phyloP scores from a whole-genome alignment of 192 early-diverging fungal species.

The Rhizophlyctis rosea region DNA sequence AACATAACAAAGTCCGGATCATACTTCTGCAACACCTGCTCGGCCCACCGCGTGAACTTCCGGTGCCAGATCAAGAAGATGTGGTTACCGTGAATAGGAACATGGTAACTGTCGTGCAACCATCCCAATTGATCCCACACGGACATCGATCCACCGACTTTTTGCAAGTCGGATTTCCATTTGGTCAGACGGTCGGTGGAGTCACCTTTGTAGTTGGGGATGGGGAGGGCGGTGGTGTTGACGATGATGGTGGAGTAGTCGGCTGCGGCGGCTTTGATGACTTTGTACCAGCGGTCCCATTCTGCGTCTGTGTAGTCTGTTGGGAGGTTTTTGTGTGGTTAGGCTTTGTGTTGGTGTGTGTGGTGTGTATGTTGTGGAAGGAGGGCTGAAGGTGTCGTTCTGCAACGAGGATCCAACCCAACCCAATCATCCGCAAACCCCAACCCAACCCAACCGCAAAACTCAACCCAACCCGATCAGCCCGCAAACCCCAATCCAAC shows the following conservation, averaged over 20 bases:
- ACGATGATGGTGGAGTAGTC: background rate
- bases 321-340: too few relatives aligned
- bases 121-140: conserved; percentile 13
- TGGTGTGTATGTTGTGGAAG: too few relatives aligned
- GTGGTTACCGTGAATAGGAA: conserved; percentile 17
- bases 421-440: too few relatives aligned
- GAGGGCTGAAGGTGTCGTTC: too few relatives aligned
- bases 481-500: too few relatives aligned
- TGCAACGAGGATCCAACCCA: too few relatives aligned
- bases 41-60: conserved; percentile 13
- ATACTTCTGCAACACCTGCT: conserved; percentile 10
- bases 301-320: background rate
- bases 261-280: background rate
- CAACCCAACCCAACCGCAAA: too few relatives aligned
- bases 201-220: too few relatives aligned
- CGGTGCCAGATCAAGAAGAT: conserved; percentile 23
- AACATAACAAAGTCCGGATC: conserved; percentile 15
- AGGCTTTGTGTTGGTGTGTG: too few relatives aligned
- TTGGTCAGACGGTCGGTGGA: background rate
- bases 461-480: too few relatives aligned
- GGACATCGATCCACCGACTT: background rate
- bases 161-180: background rate
- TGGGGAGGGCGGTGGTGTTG: background rate
- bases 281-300: background rate
- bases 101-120: conserved; percentile 5